These are phyloP conservation scores for Clonostachys chloroleuca DNA, from an alignment of 2,329 filamentous ascomycete species.

Conservation along the genomic window DNA sequence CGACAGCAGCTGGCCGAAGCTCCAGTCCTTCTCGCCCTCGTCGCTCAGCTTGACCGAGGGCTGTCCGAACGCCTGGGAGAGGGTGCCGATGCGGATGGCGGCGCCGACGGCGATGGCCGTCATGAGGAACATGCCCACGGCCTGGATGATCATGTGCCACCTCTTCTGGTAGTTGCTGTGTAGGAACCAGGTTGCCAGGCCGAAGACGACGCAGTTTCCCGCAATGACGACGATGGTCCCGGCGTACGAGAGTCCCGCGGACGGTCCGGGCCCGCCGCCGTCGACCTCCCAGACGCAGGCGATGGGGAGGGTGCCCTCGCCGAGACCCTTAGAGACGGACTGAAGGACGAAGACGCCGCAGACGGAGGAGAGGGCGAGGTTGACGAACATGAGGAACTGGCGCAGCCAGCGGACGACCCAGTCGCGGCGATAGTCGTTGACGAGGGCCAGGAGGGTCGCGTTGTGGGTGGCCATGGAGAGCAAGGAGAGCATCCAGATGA, in stretches of 20 bases:
- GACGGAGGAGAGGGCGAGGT: conserved; percentile 52
- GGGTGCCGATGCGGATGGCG: conserved; percentile 48
- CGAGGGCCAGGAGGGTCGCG: conserved; percentile 58
- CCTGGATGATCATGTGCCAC: conserved; percentile 51
- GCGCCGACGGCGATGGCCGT: conserved; percentile 53
- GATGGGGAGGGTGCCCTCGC: conserved; percentile 50
- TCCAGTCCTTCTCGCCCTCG: conserved; percentile 51
- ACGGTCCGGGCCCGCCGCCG: conserved; percentile 25
- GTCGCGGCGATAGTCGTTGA: conserved; percentile 62
- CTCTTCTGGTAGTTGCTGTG: conserved; percentile 44
- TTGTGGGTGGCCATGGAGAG: conserved; percentile 64
- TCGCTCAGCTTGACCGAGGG: conserved; percentile 47
- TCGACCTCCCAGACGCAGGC: conserved; percentile 53
- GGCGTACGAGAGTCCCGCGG: conserved; percentile 42
- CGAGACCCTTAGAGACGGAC: conserved; percentile 45
- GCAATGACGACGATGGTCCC: conserved; percentile 60
- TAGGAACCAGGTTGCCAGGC: conserved; percentile 59
- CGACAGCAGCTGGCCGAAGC: conserved; percentile 58
- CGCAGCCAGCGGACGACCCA: conserved; percentile 64
- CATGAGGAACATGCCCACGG: conserved; percentile 50
- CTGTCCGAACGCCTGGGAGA: conserved; percentile 56
- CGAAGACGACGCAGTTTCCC: conserved; percentile 54
- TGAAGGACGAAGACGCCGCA: conserved; percentile 53
- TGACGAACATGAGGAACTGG: conserved; percentile 62
- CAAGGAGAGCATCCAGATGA: conserved; percentile 64